Percentiles rank a stretch among this genome's conserved stretches.
phyloP scores from a whole-genome alignment of 805 yeast species.

The Nakazawaea populi region DNA sequence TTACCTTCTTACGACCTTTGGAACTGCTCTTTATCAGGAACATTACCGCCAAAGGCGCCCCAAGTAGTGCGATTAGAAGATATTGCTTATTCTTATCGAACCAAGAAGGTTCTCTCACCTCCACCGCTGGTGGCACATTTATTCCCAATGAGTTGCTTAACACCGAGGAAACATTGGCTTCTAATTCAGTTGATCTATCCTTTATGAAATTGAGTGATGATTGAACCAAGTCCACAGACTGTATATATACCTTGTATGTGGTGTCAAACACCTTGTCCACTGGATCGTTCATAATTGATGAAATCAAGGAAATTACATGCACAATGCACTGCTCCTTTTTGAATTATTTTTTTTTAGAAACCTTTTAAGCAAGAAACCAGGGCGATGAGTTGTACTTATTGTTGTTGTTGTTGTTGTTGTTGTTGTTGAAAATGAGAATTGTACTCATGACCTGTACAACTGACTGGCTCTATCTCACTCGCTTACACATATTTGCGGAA shows the following conservation, averaged over 20 bases:
- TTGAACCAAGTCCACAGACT: background rate
- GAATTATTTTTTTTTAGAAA: too few species aligned
- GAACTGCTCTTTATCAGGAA: background rate
- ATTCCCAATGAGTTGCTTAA: background rate
- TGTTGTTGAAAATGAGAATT: too few species aligned
- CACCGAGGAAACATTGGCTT: background rate
- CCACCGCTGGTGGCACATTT: background rate
- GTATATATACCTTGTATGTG: slow-evolving; percentile 3
- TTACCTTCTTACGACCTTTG: slow-evolving; percentile 8
- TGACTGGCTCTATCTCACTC: too few species aligned
- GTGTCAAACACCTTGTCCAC: slow-evolving; percentile 9
- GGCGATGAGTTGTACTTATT: too few species aligned
- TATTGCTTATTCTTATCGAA: background rate
- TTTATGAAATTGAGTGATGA: background rate
- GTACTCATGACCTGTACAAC: too few species aligned
- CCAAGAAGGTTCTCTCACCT: background rate
- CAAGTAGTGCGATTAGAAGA: background rate
- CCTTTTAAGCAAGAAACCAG: too few species aligned
- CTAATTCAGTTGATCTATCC: background rate
- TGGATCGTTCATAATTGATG: slow-evolving; percentile 8
- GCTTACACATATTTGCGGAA: too few species aligned
- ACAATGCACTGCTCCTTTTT: too few species aligned
- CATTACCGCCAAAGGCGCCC: background rate
- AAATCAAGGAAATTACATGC: background rate
- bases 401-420: too few species aligned